These are phyloP conservation scores for Xanthoparmelia taractica DNA, from an alignment of 495 filamentous ascomycete genomes.

Conservation along the genomic window DNA sequence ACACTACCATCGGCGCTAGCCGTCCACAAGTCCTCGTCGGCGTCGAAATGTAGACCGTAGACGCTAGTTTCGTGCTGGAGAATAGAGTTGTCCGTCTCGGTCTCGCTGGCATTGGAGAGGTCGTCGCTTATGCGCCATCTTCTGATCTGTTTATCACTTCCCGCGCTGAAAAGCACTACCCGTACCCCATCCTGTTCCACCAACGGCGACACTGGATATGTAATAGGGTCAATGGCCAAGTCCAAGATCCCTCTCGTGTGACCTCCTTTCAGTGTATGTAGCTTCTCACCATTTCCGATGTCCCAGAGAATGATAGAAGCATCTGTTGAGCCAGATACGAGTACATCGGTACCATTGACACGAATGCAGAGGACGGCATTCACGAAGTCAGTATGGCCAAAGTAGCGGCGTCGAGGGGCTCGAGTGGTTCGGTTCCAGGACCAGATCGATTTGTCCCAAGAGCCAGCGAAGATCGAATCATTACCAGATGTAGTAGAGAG, in stretches of 20 bases:
- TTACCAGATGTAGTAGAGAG: conserved; percentile 47
- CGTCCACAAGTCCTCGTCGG: conserved; percentile 77
- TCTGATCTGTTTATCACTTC: conserved; percentile 77
- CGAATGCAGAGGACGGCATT: conserved; percentile 54
- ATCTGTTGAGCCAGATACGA: conserved; percentile 84
- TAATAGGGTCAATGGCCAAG: conserved; percentile 61
- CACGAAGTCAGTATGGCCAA: conserved; percentile 84
- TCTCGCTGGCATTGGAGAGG: conserved; percentile 30
- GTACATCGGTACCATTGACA: conserved; percentile 37
- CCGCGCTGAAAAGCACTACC: conserved; percentile 62
- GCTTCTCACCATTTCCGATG: conserved; percentile 51
- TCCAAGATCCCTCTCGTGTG: conserved; percentile 70
- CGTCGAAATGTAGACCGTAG: conserved; percentile 61
- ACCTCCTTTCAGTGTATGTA: conserved; percentile 64
- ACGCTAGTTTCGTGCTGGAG: conserved; percentile 84
- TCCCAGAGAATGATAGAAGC: conserved; percentile 82
- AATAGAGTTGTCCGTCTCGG: conserved; percentile 52
- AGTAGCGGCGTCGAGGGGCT: conserved; percentile 46
- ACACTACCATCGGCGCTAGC: conserved; percentile 78
- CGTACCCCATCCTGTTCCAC: conserved; percentile 26
- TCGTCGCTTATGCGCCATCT: conserved; percentile 51
- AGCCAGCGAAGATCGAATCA: conserved; percentile 68
- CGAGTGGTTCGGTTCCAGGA: conserved; percentile 62
- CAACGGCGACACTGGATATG: conserved; percentile 20
- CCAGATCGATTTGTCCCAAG: conserved; percentile 89